phyloP scores from a whole-genome alignment of 1,284 basidiomycete genomes.

The Ustilago trichophora region DNA sequence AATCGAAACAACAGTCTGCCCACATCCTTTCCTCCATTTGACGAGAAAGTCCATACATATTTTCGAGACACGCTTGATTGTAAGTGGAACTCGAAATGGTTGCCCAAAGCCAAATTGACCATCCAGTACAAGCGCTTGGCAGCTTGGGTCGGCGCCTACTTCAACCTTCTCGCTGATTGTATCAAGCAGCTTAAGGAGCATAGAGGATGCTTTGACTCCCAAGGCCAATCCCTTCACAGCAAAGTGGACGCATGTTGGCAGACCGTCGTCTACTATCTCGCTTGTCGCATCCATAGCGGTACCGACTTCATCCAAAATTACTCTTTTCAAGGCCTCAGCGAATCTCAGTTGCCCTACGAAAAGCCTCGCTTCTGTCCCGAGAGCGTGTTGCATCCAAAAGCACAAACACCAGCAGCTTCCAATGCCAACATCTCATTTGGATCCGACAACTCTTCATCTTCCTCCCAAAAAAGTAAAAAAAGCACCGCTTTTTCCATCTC shows the following conservation, averaged over 20 bases:
- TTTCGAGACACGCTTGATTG: neutral
- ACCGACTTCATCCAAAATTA: slow-evolving; percentile 5
- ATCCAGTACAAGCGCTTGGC: slow-evolving; percentile 6
- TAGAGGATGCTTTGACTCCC: no score
- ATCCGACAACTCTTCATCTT: neutral
- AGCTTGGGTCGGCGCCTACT: slow-evolving; percentile 5
- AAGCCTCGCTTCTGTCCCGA: neutral
- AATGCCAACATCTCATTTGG: neutral
- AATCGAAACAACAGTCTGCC: neutral
- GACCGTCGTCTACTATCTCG: slow-evolving; percentile 3
- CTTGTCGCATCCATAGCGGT: slow-evolving; percentile 1
- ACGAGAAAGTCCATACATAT: neutral
- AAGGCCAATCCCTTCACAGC: neutral
- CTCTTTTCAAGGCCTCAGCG: neutral
- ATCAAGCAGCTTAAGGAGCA: neutral
- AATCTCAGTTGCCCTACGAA: neutral
- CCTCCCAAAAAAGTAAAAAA: neutral
- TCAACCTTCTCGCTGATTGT: neutral
- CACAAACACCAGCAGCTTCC: neutral
- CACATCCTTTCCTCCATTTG: neutral
- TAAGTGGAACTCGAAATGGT: no score
- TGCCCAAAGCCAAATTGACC: neutral
- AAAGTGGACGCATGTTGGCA: slow-evolving; percentile 5
- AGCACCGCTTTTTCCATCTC: neutral
- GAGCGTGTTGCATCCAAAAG: neutral